Base-by-base conservation (phyloP, 768 basidiomycete species). In the Trametes meyenii region DNA sequence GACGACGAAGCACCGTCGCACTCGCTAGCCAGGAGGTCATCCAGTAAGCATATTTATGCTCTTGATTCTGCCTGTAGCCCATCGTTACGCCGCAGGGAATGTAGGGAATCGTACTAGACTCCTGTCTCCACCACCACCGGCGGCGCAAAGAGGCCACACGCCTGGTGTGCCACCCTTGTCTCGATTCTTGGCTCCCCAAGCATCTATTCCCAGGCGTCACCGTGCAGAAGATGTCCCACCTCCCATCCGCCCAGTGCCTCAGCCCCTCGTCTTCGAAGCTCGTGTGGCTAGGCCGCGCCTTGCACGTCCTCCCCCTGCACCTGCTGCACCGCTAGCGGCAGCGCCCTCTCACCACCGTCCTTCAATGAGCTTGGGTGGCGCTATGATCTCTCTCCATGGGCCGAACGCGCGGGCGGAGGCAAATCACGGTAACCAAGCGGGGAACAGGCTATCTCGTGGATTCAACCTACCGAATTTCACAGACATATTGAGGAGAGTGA, bases 321-420 rank as follows among this genome's bases (percentile, higher is more conserved):
- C 64, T 19, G 71, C 74, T 2, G 66, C 68, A 1, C 69, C 69
- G 0, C 71, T 75, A 5, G 70, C 75, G 3, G 80, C 82, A 2
- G 72, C 77, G 24, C 80, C 81, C 4, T 85, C 85, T 45, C 85
- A 85, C 61, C 80, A 81, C 57, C 73, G 79, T 3, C 89, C 89
- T 19, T 62, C 76, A 7, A 83, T 90, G 79, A 85, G 85, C 14
- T 71, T 90, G 23, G 88, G 88, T 8, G 88, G 88, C 21, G 88
- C 84, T 2, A 66, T 89, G 3, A 73, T 88, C 6, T 77, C 86
- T 11, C 67, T 75, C 17, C 73, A 74, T 43, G 70, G 75, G 13
- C 75, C 71, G 45, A 60, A 72, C 38, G 46, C 52, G 3, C 10
- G 59, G 7, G 59, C 61, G 13, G 68, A 68, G 17, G 64, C 60